A percentile compares a stretch with the other conserved stretches of the same genome.
These are phyloP conservation scores for Cladophialophora yegresii DNA, from an alignment of 2,329 filamentous ascomycete genomes.

Conservation along the genomic window DNA sequence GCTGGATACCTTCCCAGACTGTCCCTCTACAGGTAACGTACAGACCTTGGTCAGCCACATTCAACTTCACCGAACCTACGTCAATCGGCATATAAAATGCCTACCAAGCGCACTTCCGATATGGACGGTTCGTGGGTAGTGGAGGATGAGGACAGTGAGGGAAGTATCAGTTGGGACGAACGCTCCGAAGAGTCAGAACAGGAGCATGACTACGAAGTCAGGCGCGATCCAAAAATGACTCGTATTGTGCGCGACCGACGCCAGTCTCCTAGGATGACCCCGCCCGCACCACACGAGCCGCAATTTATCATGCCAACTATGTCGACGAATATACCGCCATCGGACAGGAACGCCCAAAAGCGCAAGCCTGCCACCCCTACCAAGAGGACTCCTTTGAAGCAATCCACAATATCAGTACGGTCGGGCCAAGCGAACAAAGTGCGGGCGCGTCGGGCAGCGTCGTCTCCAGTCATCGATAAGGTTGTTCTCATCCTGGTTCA, in stretches of 20 bases:
- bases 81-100: constrained; percentile 9
- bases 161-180: constrained; percentile 25
- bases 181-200: constrained; percentile 11
- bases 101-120: constrained; percentile 10
- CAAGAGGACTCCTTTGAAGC: constrained; percentile 6
- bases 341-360: constrained; percentile 17
- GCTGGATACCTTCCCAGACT: neutral
- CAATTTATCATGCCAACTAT: constrained; percentile 36
- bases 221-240: constrained; percentile 5
- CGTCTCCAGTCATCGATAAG: constrained; percentile 19
- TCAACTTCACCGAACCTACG: neutral
- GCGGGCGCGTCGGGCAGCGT: neutral
- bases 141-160: constrained; percentile 18
- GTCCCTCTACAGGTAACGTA: neutral
- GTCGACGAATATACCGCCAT: constrained; percentile 7
- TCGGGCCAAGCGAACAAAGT: neutral
- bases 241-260: constrained; percentile 1
- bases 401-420: neutral
- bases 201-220: constrained; percentile 12
- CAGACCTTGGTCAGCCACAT: neutral
- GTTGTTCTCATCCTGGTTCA: constrained; percentile 12
- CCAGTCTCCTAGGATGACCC: constrained; percentile 2
- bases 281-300: constrained; percentile 17
- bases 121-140: constrained; percentile 29
- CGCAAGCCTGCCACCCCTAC: constrained; percentile 13